Evolutionary conservation across 805 yeast species (phyloP), one percentile per base, ranked within the genome.

Genomic region (Jamesozyma gamospora): DNA sequence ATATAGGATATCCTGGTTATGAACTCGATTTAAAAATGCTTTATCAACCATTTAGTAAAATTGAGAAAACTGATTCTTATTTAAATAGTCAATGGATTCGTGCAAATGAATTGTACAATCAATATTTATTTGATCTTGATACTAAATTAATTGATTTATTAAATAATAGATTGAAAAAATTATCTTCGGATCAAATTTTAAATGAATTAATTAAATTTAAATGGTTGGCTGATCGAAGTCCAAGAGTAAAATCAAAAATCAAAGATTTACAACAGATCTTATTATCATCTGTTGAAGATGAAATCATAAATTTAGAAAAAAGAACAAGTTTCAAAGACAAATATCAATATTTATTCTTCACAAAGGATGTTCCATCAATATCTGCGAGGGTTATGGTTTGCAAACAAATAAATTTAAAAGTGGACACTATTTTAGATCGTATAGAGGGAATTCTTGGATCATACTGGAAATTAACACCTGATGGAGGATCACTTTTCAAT

Each of bases 401-500:
- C 11, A 63, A 60, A n/a, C 79, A 77, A 47, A 61, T 76, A 2
- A 67, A 65, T 28, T 46, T 56, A 19, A 72, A 71, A 36, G 51
- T 78, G 3, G 56, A 60, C 3, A 55, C 59, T 18, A 53, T 77
- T n/a, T 50, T 66, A 26, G 47, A 54, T 4, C 64, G 75, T 25
- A 57, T 79, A 7, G 75, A 72, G 33, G 55, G 66, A 11, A 66
- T 79, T 4, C 59, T 81, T 7, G 83, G 87, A 0, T 52, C 65
- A 14, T 75, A 75, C 7, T 81, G 88, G 88, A 61, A 56, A 16
- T 60, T 66, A 9, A 75, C 74, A 42, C 71, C 79, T 2, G 86
- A 79, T 38, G 96, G 95, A 0, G 71, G 69, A 38, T 73, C 70
- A 44, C 71, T 90, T 1, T 63, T 70, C 10, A 55, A 64, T 1